Conservation (phyloP, 257 asterid species). For the Euphrasia confusa region DNA sequence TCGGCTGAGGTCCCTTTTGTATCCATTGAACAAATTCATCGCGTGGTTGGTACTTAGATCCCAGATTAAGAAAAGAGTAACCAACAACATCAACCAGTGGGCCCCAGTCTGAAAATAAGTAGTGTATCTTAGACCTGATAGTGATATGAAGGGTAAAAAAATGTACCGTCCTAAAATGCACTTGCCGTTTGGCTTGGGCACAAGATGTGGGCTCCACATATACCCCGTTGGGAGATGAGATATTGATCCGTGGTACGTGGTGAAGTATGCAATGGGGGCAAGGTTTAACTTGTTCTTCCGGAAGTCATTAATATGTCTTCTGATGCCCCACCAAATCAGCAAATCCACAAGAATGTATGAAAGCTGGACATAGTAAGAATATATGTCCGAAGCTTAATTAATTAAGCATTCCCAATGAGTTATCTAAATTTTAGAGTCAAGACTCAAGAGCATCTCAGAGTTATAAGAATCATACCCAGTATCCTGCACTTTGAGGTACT, state of each 20-base stretch:
- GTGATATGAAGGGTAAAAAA: neutral
- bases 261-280: conserved; percentile 92
- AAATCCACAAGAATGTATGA: conserved; percentile 93
- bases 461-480: conserved; percentile 61
- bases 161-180: neutral
- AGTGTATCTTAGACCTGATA: conserved; percentile 13
- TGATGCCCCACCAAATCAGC: conserved; percentile 97
- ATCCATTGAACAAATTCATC: conserved; percentile 77
- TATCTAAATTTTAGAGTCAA: neutral
- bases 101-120: conserved; percentile 80
- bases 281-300: conserved; percentile 88
- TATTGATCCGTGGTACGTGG: conserved; percentile 86
- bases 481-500: conserved; percentile 96
- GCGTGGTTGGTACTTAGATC: conserved; percentile 68
- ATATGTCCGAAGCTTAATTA: neutral
- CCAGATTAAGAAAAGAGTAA: conserved; percentile 76
- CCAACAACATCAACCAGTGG: conserved; percentile 92
- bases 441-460: neutral
- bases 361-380: conserved; percentile 51
- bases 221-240: conserved; percentile 97
- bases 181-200: conserved; percentile 87
- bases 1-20: conserved; percentile 67
- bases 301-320: conserved; percentile 85
- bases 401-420: neutral
- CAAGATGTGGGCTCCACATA: conserved; percentile 96